These are phyloP conservation scores for Fennellomyces sp. DNA, from an alignment of 371 early-diverging fungal genomes.

Conservation along the genomic window DNA sequence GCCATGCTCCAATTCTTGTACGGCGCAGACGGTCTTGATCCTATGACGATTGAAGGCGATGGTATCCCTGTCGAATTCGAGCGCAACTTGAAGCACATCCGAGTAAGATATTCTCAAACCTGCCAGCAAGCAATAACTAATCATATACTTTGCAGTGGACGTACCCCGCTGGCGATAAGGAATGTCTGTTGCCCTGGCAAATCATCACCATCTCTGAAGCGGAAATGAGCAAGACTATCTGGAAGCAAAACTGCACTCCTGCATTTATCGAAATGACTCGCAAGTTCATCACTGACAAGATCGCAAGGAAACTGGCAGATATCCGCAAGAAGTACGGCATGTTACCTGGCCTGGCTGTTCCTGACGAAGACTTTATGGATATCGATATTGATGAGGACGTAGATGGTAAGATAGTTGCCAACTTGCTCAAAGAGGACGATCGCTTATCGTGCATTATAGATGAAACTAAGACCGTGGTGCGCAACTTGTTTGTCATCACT, in stretches of 20 bases:
- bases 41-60: conserved; percentile 93
- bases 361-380: conserved; percentile 66
- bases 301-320: conserved; percentile 55
- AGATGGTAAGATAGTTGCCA: conserved; percentile 13
- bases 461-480: conserved; percentile 54
- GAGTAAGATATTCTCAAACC: no score
- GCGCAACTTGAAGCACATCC: conserved; percentile 77
- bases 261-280: conserved; percentile 66
- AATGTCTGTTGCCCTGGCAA: conserved; percentile 73
- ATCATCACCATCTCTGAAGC: conserved; percentile 60
- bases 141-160: not conserved
- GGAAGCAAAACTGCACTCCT: conserved; percentile 65
- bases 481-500: conserved; percentile 77
- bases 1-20: conserved; percentile 96
- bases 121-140: no score
- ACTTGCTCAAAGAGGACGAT: not conserved
- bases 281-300: conserved; percentile 55
- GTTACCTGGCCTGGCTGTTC: conserved; percentile 58
- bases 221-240: conserved; percentile 53
- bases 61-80: conserved; percentile 89
- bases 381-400: conserved; percentile 64
- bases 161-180: conserved; percentile 27
- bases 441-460: conserved; percentile 17
- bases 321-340: conserved; percentile 52
- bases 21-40: conserved; percentile 99